These are phyloP conservation scores for Ruellia speciosa DNA, from an alignment of 305 asterid species.

Conservation along the genomic window DNA sequence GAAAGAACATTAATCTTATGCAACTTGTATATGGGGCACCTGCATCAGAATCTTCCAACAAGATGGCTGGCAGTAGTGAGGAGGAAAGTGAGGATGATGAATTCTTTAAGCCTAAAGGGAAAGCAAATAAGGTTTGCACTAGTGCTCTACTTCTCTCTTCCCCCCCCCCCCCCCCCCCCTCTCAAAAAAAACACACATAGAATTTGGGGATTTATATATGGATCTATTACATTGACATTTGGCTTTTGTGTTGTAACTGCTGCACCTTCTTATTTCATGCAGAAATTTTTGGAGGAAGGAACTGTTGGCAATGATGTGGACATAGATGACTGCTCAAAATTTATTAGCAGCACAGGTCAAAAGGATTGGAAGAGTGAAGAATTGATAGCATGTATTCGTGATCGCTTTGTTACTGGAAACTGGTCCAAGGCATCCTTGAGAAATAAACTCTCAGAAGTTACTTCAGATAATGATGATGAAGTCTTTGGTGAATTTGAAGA, in stretches of 20 bases:
- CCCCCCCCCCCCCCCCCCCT: not conserved
- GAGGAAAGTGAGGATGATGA: constrained; percentile 65
- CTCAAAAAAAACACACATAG: too few species aligned
- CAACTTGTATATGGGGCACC: constrained; percentile 81
- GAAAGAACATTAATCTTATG: constrained; percentile 66
- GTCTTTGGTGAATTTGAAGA: constrained; percentile 86
- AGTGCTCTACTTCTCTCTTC: not conserved
- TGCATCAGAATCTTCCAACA: constrained; percentile 32
- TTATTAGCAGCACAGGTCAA: constrained; percentile 28
- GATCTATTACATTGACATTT: not conserved
- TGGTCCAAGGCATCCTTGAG: constrained; percentile 78
- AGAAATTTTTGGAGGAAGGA: constrained; percentile 59
- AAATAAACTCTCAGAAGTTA: constrained; percentile 42
- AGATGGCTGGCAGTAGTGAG: constrained; percentile 28
- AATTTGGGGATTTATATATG: not conserved
- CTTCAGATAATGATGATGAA: constrained; percentile 33
- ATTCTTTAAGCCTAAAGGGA: constrained; percentile 84
- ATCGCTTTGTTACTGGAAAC: constrained; percentile 86
- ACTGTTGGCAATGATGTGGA: constrained; percentile 37
- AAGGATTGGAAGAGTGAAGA: constrained; percentile 56
- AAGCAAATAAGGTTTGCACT: constrained; percentile 57
- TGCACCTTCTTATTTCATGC: constrained; percentile 28
- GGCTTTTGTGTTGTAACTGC: constrained; percentile 16
- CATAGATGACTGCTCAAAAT: constrained; percentile 79
- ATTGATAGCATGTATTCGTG: constrained; percentile 52